A percentile compares a stretch with the other conserved stretches of the same genome.
These are phyloP conservation scores for Lippia alba DNA, from an alignment of 305 asterid genomes.

Conservation along the genomic window DNA sequence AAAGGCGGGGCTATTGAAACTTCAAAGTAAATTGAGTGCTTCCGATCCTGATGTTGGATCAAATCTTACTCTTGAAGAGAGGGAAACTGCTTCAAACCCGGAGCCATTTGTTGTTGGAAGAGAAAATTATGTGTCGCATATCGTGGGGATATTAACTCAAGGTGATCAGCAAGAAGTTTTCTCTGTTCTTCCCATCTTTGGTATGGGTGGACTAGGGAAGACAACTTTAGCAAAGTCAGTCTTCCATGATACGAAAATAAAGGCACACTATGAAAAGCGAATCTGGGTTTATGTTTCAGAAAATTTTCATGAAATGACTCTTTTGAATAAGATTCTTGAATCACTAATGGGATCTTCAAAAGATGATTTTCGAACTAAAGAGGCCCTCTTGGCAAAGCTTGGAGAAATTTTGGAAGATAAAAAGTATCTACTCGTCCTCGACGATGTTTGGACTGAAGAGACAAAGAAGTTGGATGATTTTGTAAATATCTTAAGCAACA, in stretches of 20 bases:
- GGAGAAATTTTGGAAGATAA: background rate
- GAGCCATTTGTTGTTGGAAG: conserved; percentile 29
- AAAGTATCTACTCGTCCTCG: conserved; percentile 41
- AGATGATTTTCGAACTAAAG: background rate
- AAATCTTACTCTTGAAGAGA: no score
- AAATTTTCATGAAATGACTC: background rate
- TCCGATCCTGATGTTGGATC: conserved; percentile 14
- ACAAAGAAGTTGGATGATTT: conserved; percentile 2
- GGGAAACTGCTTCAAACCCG: no score
- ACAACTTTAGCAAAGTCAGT: conserved; percentile 39
- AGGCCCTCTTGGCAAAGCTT: conserved; percentile 26
- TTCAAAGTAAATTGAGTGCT: no score
- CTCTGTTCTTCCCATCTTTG: background rate
- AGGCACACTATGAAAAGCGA: conserved; percentile 5
- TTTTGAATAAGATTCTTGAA: no score
- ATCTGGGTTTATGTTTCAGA: conserved; percentile 41
- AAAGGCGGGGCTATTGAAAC: no score
- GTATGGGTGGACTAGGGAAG: conserved; percentile 51
- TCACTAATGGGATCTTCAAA: no score
- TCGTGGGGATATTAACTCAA: conserved; percentile 21
- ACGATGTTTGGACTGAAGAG: conserved; percentile 42
- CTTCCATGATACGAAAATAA: conserved; percentile 12
- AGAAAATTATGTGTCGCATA: conserved; percentile 11
- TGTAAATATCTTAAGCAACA: background rate
- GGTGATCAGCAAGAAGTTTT: background rate